Evolutionary conservation across 805 yeast genomes (phyloP).

Genomic region (Schwanniomyces occidentalis): DNA sequence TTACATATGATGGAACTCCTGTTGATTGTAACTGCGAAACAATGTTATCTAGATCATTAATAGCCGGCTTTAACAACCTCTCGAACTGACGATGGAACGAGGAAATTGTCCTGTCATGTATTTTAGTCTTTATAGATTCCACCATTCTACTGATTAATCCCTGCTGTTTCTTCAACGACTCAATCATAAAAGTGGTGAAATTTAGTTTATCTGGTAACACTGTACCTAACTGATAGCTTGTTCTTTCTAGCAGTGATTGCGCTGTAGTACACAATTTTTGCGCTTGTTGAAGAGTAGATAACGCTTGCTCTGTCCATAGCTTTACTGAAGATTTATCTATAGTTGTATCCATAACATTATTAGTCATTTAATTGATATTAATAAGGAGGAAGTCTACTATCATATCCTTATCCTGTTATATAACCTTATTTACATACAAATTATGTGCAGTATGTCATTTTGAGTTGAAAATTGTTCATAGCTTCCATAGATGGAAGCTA

Average conservation of each 20-base stretch:
- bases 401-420: too few relatives aligned
- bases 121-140: slow-evolving; percentile 15
- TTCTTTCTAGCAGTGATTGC: slow-evolving; percentile 27
- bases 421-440: too few relatives aligned
- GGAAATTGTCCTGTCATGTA: slow-evolving; percentile 9
- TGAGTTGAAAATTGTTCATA: too few relatives aligned
- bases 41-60: slow-evolving; percentile 24
- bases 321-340: slow-evolving; percentile 12
- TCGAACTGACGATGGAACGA: slow-evolving; percentile 6
- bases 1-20: slow-evolving; percentile 26
- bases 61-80: slow-evolving; percentile 20
- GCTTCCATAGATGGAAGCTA: too few relatives aligned
- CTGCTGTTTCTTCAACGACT: slow-evolving; percentile 16
- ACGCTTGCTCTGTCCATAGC: slow-evolving; percentile 33
- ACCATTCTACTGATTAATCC: slow-evolving; percentile 12
- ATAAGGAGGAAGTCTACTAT: too few relatives aligned
- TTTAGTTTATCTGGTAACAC: slow-evolving; percentile 24
- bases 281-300: slow-evolving; percentile 27
- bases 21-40: slow-evolving; percentile 23
- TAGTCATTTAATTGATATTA: too few relatives aligned
- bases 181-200: slow-evolving; percentile 14
- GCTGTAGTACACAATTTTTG: slow-evolving; percentile 34
- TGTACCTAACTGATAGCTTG: slow-evolving; percentile 20
- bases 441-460: too few relatives aligned
- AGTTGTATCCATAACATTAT: background rate